Base-by-base conservation (phyloP, 2,329 filamentous ascomycete genomes). In the Sporothrix inflata region DNA sequence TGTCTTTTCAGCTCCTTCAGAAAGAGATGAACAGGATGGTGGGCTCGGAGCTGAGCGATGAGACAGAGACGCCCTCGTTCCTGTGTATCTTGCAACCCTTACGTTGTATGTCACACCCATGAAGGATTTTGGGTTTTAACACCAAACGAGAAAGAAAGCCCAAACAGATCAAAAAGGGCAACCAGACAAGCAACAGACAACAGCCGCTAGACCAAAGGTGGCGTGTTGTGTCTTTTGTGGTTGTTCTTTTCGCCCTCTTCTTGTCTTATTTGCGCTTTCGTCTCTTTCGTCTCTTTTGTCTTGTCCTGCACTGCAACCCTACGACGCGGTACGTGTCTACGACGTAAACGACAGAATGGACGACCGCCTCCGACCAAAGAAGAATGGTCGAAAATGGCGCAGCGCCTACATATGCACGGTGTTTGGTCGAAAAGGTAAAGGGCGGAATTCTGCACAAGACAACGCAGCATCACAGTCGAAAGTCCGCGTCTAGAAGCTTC, bases 31-130 rank as follows among this genome's bases (percentile, higher is more conserved):
- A 24, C 34, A 42, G 38, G 60, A 42, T 42, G 60, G 60, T 42
- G 34, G 34, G 34, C 60, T 42, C 60, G 60, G 60, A 63, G 60
- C 60, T 63, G 60, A 63, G 34, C 60, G 60, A 63, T 42, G 38
- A 42, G 60, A 63, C 27, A 38, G 60, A 63, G 60, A 34, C 7
- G 16, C 55, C 55, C 30, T 40, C 21, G 55, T 61, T 40, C 34
- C 27, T 40, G 55, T 19, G 14, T 60, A 34, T 61, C 55, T 3
- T 61, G 30, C 6, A 61, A 38, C 16, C 34, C 11, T 61, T 55
- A 51, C n/a, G 47, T 2, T 3, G 47, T 49, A 55, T 55, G 53
- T 30, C 24, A 55, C 53, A 61, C 30, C n/a, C 12, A 11, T 2
- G 19, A 24, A 11, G 16, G 19, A 61, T 38, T 61, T 61, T 40